phyloP scores from a whole-genome alignment of 257 asterid genomes.

The Scutellaria galericulata region DNA sequence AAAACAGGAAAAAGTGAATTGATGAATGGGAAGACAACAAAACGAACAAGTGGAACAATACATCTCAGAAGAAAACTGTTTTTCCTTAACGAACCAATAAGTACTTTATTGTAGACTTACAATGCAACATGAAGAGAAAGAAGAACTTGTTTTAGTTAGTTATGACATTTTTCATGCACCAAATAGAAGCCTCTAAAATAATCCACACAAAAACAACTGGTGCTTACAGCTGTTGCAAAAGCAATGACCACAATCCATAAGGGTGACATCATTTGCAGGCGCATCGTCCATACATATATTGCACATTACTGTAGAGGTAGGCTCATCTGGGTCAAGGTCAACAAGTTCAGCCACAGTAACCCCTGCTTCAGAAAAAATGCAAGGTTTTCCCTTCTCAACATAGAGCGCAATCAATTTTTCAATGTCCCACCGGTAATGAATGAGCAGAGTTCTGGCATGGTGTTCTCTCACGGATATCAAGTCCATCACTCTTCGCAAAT shows the following conservation, averaged over 20 bases:
- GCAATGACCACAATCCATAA: constrained; percentile 87
- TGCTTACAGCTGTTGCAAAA: constrained; percentile 86
- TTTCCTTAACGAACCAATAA: constrained; percentile 22
- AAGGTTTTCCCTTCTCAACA: constrained; percentile 75
- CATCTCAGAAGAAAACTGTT: constrained; percentile 4
- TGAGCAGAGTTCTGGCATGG: constrained; percentile 85
- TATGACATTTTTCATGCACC: background rate
- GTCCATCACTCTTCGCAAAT: constrained; percentile 82
- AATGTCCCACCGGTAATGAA: constrained; percentile 84
- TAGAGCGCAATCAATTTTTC: constrained; percentile 67
- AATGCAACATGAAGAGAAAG: constrained; percentile 3
- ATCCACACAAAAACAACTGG: constrained; percentile 25
- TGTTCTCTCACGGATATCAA: constrained; percentile 80
- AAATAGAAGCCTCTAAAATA: constrained; percentile 2
- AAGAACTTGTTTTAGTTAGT: constrained; percentile 19
- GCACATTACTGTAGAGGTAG: constrained; percentile 56
- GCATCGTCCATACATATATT: constrained; percentile 78
- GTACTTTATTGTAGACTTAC: background rate
- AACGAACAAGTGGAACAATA: background rate
- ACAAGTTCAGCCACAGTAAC: constrained; percentile 51
- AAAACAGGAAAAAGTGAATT: constrained; percentile 3
- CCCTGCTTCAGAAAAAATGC: constrained; percentile 77
- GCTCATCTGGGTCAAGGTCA: constrained; percentile 44
- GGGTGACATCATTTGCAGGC: constrained; percentile 61
- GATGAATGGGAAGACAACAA: background rate